Evolutionary conservation across 768 basidiomycete genomes (phyloP).

Genomic region (Rhodocollybia butyracea): DNA sequence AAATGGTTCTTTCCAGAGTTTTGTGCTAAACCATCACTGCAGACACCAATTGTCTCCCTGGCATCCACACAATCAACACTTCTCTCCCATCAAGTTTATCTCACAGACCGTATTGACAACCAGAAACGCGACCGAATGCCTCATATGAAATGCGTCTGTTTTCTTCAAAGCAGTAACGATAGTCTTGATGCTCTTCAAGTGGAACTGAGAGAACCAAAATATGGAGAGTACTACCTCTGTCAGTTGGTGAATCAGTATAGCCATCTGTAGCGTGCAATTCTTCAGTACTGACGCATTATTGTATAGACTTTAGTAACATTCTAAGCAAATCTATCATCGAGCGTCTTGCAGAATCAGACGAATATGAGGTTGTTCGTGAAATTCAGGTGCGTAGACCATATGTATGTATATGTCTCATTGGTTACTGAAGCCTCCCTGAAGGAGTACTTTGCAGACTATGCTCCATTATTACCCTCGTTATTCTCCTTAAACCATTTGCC

Average conservation of each 20-base stretch:
- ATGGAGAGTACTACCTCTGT: conserved; percentile 99
- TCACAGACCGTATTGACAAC: conserved; percentile 98
- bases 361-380: conserved; percentile 94
- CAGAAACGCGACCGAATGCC: conserved; percentile 85
- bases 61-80: conserved; percentile 92
- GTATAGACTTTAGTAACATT: conserved; percentile 90
- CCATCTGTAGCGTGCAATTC: conserved; percentile 17
- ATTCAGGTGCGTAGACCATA: conserved; percentile 75
- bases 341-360: conserved; percentile 88
- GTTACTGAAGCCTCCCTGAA: conserved; percentile 26
- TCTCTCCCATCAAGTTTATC: conserved; percentile 93
- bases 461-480: conserved; percentile 79
- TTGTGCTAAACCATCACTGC: not conserved
- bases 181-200: conserved; percentile 80
- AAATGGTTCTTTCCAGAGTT: not conserved
- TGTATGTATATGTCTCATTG: not conserved
- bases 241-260: conserved; percentile 69
- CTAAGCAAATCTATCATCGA: conserved; percentile 89
- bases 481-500: conserved; percentile 86
- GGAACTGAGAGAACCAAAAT: conserved; percentile 88
- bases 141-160: conserved; percentile 97
- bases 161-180: conserved; percentile 78
- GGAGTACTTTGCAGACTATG: conserved; percentile 98
- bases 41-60: conserved; percentile 95
- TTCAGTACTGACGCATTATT: conserved; percentile 20